Evolutionary conservation across 2,329 filamentous ascomycete species (phyloP).

Genomic region (Leptographium flavum): DNA sequence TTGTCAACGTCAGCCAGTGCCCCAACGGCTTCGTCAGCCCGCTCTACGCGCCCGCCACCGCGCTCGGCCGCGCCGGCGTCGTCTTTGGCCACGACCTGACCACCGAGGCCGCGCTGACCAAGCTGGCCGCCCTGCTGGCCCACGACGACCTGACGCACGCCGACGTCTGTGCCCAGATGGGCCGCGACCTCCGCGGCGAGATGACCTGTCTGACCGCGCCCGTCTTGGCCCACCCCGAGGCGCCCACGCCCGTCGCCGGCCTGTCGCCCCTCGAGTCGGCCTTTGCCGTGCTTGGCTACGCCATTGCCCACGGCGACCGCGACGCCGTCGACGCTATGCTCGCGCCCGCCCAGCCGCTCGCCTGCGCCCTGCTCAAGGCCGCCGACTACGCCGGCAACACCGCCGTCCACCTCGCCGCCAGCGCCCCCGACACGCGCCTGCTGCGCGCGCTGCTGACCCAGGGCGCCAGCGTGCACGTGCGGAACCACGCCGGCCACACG

Average conservation of each 20-base stretch:
- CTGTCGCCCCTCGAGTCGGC: conserved; percentile 41
- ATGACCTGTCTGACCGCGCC: conserved; percentile 63
- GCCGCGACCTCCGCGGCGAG: conserved; percentile 65
- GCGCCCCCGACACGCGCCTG: conserved; percentile 38
- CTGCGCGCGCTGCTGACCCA: conserved; percentile 42
- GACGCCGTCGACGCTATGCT: conserved; percentile 52
- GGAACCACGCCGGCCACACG: conserved; percentile 52
- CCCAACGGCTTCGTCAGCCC: conserved; percentile 62
- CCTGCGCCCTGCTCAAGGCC: conserved; percentile 48
- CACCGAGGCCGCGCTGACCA: conserved; percentile 79
- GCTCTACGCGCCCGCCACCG: conserved; percentile 64
- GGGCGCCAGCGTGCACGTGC: conserved; percentile 52
- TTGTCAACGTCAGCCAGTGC: conserved; percentile 89
- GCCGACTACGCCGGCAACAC: conserved; percentile 76
- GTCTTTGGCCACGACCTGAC: conserved; percentile 85
- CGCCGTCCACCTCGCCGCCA: conserved; percentile 41
- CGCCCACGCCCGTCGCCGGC: conserved; percentile 13
- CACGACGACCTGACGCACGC: conserved; percentile 45
- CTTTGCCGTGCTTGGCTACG: conserved; percentile 66
- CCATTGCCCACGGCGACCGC: conserved; percentile 59
- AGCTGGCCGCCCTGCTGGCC: conserved; percentile 74
- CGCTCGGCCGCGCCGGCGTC: conserved; percentile 69
- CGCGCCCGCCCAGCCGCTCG: conserved; percentile 41
- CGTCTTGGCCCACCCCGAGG: conserved; percentile 62
- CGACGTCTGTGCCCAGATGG: conserved; percentile 59